A percentile compares a stretch with the other conserved stretches of the same genome.
Evolutionary conservation across 2,329 filamentous ascomycete genomes (phyloP).

Genomic region (Aureobasidium namibiae): DNA sequence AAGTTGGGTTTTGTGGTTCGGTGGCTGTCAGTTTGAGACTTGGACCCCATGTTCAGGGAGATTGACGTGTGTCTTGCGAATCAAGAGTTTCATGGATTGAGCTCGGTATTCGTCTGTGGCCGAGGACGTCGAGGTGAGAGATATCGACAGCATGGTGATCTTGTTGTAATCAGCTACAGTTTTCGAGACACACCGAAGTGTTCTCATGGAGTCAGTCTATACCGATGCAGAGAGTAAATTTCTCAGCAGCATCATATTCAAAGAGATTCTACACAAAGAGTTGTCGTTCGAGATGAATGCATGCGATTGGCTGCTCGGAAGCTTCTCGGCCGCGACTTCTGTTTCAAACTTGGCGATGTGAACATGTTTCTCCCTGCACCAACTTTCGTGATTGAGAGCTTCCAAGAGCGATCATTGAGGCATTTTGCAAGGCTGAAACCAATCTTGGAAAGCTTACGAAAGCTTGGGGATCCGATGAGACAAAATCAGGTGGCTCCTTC

Average conservation of each 20-base stretch:
- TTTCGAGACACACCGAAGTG: background rate
- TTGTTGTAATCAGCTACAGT: background rate
- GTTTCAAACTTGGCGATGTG: slow-evolving; percentile 1
- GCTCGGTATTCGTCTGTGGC: background rate
- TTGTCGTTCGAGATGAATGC: background rate
- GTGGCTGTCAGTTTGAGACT: background rate
- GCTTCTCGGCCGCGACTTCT: background rate
- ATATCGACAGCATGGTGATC: too few species aligned
- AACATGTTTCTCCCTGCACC: background rate
- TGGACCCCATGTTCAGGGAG: background rate
- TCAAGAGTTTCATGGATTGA: background rate
- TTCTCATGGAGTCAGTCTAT: background rate
- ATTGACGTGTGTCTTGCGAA: background rate
- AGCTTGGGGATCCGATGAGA: background rate
- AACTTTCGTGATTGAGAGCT: background rate
- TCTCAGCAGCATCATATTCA: background rate
- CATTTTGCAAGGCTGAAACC: background rate
- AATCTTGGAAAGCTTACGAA: background rate
- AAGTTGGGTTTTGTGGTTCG: too few species aligned
- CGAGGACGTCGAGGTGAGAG: too few species aligned
- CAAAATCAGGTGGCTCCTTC: too few species aligned
- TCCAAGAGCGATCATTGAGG: background rate
- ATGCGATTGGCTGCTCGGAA: background rate
- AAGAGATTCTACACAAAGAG: background rate
- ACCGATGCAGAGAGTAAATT: background rate